Evolutionary conservation across 2,329 filamentous ascomycete species (phyloP), one percentile per base, ranked within the genome.

Genomic region (Hymenoscyphus linearis): DNA sequence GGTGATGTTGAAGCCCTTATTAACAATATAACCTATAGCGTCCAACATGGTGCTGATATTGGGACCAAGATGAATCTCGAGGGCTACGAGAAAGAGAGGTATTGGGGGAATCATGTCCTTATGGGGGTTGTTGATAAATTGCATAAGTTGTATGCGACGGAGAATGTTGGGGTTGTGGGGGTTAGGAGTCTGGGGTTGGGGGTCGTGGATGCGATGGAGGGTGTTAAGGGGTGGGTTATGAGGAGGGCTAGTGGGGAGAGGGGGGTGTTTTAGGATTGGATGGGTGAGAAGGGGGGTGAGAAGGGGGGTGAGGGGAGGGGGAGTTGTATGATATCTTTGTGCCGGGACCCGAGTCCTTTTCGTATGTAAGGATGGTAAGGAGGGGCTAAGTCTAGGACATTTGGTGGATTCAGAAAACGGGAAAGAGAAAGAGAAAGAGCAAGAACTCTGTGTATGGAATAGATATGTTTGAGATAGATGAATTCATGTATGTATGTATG

Each of bases 141-240:
- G 68, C 92, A 97, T 75, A 96, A 93, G 78, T 77, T 97, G 52
- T 98, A 96, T 75, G 88, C 88, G n/a, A 85, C 91, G 0, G 86
- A 85, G 25, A 86, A 84, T 63, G 90, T 90, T 0, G 92, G 92
- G 0, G 76, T 98, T 36, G 89, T 96, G 18, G 88, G 88, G 68
- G 79, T 93, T 57, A 82, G 93, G 64, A 93, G 90, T 58, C 71
- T 91, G 54, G 93, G 93, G 0, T 75, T 98, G 64, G 83, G 80
- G 64, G 84, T 88, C 7, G 88, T 97, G 64, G 88, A 97, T 75
- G 82, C 83, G 2, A 71, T 96, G 70, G 82, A 84, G 0, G 85
- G 88, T 40, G 71, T 96, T 60, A 98, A 98, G 81, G 84, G 81
- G 52, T 91, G 93, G 72, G 80, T 98, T 64, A 98, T 98, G 93